These are phyloP conservation scores for Phanerochaete carnosa DNA, from an alignment of 768 basidiomycete species.

Conservation along the genomic window DNA sequence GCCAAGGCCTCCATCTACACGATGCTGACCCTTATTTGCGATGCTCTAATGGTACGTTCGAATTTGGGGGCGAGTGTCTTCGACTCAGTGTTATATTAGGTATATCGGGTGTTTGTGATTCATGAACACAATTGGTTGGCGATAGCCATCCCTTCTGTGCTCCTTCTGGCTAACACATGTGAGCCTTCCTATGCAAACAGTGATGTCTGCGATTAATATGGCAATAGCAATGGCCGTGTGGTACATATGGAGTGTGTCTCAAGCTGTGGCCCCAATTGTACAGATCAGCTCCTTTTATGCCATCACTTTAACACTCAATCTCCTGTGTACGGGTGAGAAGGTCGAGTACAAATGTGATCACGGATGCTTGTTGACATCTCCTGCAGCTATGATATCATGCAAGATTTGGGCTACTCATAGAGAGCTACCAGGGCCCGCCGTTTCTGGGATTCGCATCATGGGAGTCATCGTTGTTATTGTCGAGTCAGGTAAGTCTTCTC, in stretches of 20 bases:
- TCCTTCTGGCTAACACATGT: conserved; percentile 24
- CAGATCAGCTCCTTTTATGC: conserved; percentile 24
- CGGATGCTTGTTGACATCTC: background rate
- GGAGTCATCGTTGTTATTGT: conserved; percentile 16
- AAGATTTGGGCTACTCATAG: conserved; percentile 23
- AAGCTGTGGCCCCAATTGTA: conserved; percentile 19
- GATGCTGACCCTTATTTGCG: conserved; percentile 23
- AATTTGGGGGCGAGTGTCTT: background rate
- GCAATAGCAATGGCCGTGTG: no score
- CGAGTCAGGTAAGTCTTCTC: conserved; percentile 16
- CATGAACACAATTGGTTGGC: conserved; percentile 20
- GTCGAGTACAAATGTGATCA: no score
- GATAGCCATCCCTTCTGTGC: conserved; percentile 16
- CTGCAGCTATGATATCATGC: conserved; percentile 22
- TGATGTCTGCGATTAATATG: no score
- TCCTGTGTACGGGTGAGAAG: conserved; percentile 26
- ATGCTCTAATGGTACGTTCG: conserved; percentile 1
- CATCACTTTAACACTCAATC: conserved; percentile 22
- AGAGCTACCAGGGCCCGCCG: conserved; percentile 5
- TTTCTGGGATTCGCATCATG: conserved; percentile 1
- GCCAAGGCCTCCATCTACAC: conserved; percentile 24
- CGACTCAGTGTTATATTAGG: conserved; percentile 20
- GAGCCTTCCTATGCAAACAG: no score
- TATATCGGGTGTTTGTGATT: conserved; percentile 24
- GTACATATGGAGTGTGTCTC: no score